A percentile compares a stretch with the other conserved stretches of the same genome.
These are phyloP conservation scores for Iris macrosiphon DNA, from an alignment of 106 monocot genomes.

Conservation along the genomic window DNA sequence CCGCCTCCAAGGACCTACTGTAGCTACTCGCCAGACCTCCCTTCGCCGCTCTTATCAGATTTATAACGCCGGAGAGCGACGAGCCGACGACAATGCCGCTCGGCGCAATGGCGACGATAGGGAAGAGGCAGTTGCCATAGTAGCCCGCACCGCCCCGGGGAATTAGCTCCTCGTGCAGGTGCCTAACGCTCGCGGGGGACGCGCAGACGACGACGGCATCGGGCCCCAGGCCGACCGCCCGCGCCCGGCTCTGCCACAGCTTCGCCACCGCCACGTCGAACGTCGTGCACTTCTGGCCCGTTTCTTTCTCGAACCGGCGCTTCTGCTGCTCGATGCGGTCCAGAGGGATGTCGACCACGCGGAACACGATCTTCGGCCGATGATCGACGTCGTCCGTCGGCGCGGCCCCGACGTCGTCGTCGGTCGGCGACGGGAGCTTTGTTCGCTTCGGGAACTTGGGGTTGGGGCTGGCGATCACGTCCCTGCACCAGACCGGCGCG, in stretches of 20 bases:
- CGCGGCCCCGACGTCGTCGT: too few relatives aligned
- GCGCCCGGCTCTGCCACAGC: slow-evolving; percentile 5
- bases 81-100: slow-evolving; percentile 7
- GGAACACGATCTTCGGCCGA: neutral
- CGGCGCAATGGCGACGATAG: slow-evolving; percentile 13
- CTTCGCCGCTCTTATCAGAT: slow-evolving; percentile 35
- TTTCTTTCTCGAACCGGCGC: neutral
- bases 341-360: neutral
- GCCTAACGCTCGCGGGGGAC: neutral
- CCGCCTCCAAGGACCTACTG: slow-evolving; percentile 27
- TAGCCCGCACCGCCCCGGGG: slow-evolving; percentile 18
- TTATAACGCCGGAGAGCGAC: slow-evolving; percentile 20
- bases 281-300: neutral
- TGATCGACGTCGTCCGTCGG: slow-evolving; percentile 1
- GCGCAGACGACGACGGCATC: neutral
- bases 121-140: slow-evolving; percentile 49
- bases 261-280: slow-evolving; percentile 16
- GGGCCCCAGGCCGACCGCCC: neutral
- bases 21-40: slow-evolving; percentile 25
- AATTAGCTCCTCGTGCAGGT: neutral
- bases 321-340: neutral
- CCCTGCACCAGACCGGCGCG: slow-evolving; percentile 1
- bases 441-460: neutral
- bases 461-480: neutral
- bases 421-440: neutral